These are phyloP conservation scores for Didymella segeticola DNA, from an alignment of 2,329 filamentous ascomycete species.

Conservation along the genomic window DNA sequence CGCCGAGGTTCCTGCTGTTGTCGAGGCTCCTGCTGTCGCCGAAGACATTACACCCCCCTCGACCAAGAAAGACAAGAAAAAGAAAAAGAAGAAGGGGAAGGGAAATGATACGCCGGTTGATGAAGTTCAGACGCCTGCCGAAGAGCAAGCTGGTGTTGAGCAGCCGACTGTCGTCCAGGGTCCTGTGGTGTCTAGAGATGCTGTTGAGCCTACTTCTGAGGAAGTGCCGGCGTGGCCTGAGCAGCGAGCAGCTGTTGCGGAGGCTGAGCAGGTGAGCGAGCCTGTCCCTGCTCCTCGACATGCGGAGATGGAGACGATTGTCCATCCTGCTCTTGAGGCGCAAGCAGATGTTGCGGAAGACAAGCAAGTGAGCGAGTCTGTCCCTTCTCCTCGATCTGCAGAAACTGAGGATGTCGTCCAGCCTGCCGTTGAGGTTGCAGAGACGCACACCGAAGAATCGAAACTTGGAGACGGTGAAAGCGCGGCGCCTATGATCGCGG, in stretches of 20 bases:
- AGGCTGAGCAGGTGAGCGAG: not conserved
- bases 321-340: not conserved
- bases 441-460: no score
- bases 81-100: conserved; percentile 33
- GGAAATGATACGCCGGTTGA: conserved; percentile 17
- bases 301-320: not conserved
- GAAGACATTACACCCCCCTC: conserved; percentile 20
- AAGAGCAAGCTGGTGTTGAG: not conserved
- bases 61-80: conserved; percentile 29
- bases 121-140: not conserved
- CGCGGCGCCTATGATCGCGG: not conserved
- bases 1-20: no score
- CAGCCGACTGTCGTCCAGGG: not conserved
- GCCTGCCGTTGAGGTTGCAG: not conserved
- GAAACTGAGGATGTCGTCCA: not conserved
- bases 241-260: not conserved
- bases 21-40: conserved; percentile 13
- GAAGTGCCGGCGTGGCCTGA: not conserved
- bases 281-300: not conserved
- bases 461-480: not conserved
- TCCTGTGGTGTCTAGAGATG: not conserved
- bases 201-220: not conserved
- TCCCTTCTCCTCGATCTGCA: not conserved
- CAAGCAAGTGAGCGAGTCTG: not conserved
- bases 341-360: not conserved